phyloP scores from a whole-genome alignment of 192 early-diverging fungal species.

The Radiomyces spectabilis region DNA sequence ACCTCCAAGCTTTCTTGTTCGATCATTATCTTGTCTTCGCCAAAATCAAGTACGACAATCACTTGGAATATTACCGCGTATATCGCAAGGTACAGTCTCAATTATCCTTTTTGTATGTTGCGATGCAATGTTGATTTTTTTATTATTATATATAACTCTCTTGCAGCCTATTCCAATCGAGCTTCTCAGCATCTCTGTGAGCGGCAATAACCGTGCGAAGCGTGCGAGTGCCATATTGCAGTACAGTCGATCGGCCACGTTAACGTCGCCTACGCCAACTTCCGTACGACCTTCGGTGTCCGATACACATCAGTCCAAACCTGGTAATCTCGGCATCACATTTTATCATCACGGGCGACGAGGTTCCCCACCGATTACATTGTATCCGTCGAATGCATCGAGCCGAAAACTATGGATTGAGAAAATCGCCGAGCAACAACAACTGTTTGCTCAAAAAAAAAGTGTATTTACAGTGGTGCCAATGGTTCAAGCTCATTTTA shows the following conservation, averaged over 20 bases:
- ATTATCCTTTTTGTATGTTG: background rate
- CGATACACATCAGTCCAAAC: no score
- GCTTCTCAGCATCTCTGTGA: conserved; percentile 43
- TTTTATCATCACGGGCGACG: conserved; percentile 68
- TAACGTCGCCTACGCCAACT: background rate
- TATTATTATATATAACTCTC: background rate
- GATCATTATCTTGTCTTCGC: conserved; percentile 84
- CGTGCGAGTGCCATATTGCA: conserved; percentile 18
- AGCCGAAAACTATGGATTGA: conserved; percentile 80
- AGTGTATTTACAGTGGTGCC: conserved; percentile 44
- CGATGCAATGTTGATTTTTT: background rate
- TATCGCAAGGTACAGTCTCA: conserved; percentile 38
- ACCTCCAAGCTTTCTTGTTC: conserved; percentile 76
- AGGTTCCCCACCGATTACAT: conserved; percentile 49
- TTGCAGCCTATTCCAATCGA: conserved; percentile 74
- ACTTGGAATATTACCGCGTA: conserved; percentile 55
- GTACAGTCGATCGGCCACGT: conserved; percentile 20
- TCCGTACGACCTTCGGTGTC: no score
- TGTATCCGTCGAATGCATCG: conserved; percentile 65
- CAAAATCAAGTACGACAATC: conserved; percentile 56
- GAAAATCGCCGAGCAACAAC: conserved; percentile 60
- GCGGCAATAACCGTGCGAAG: conserved; percentile 10
- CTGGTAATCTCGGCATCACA: conserved; percentile 41
- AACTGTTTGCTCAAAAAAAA: conserved; percentile 23
- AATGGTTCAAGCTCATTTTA: conserved; percentile 35